phyloP scores from a whole-genome alignment of 169 alveolate species.

The Neospora caninum region DNA sequence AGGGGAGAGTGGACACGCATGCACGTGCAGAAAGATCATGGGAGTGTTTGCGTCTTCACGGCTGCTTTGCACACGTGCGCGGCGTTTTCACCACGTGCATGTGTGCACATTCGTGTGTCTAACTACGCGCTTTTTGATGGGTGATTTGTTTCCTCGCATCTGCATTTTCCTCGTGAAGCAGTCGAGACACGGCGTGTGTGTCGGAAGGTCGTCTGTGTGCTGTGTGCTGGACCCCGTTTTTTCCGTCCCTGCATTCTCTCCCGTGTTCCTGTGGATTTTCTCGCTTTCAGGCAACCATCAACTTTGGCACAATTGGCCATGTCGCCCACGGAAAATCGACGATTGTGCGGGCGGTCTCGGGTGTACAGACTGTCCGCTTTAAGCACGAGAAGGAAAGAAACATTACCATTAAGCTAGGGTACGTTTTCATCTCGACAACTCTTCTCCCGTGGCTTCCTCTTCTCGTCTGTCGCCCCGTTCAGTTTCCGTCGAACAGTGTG shows the following conservation, averaged over 20 bases:
- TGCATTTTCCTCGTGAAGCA: too few species aligned
- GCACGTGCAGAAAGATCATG: too few species aligned
- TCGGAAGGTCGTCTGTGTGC: too few species aligned
- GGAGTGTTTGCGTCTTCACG: background rate
- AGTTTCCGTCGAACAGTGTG: too few species aligned
- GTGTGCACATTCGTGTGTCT: background rate
- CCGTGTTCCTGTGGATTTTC: background rate
- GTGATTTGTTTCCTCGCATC: too few species aligned
- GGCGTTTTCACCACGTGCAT: background rate
- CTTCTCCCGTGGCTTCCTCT: too few species aligned
- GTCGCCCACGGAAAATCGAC: constrained; percentile 99
- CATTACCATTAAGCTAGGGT: constrained; percentile 97
- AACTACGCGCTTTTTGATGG: too few species aligned
- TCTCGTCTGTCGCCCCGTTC: too few species aligned
- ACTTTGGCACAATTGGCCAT: constrained; percentile 98
- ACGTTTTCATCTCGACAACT: background rate
- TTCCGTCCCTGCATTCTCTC: too few species aligned
- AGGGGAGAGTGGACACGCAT: too few species aligned
- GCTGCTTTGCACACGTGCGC: background rate
- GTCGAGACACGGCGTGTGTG: too few species aligned
- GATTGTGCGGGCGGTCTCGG: constrained; percentile 97
- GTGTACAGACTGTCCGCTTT: constrained; percentile 95
- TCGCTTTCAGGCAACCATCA: constrained; percentile 53
- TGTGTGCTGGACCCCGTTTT: too few species aligned
- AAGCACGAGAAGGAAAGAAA: constrained; percentile 96